phyloP scores from a whole-genome alignment of 169 alveolate species.

The Eimeria brunetti region DNA sequence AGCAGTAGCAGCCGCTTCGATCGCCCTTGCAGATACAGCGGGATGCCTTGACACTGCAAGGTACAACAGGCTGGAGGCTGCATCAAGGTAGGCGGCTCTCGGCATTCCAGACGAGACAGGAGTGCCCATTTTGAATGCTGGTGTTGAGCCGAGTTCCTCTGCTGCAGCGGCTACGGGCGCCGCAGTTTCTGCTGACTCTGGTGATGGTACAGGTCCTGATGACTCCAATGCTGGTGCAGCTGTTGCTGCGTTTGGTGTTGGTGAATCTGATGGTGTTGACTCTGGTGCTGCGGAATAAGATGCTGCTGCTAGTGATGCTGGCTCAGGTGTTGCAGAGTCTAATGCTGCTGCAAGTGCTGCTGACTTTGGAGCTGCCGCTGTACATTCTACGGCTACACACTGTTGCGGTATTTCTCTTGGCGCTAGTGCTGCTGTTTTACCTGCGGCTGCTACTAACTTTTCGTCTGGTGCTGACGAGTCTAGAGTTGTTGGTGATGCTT shows the following conservation, averaged over 20 bases:
- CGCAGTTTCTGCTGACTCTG: neutral
- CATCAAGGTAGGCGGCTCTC: conserved; percentile 40
- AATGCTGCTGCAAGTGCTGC: neutral
- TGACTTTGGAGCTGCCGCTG: neutral
- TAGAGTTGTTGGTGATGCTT: neutral
- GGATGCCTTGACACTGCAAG: conserved; percentile 57
- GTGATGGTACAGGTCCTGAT: neutral
- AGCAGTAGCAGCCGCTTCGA: conserved; percentile 20
- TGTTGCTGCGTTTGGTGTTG: neutral
- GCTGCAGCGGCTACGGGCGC: neutral
- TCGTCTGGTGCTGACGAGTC: no score
- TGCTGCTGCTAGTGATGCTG: neutral
- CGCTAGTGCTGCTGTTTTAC: neutral
- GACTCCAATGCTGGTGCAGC: neutral
- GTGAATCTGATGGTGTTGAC: neutral
- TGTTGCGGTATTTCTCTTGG: neutral
- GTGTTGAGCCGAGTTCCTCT: neutral
- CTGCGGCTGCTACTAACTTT: no score
- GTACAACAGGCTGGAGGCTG: conserved; percentile 46
- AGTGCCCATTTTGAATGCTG: neutral
- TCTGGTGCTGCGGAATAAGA: conserved; percentile 4
- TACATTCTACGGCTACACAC: neutral
- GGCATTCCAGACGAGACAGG: neutral
- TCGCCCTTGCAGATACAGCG: conserved; percentile 8
- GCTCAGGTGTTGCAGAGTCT: neutral